A percentile compares a stretch with the other conserved stretches of the same genome.
phyloP scores from a whole-genome alignment of 2,329 filamentous ascomycete genomes.

The Penicillium digitatum region DNA sequence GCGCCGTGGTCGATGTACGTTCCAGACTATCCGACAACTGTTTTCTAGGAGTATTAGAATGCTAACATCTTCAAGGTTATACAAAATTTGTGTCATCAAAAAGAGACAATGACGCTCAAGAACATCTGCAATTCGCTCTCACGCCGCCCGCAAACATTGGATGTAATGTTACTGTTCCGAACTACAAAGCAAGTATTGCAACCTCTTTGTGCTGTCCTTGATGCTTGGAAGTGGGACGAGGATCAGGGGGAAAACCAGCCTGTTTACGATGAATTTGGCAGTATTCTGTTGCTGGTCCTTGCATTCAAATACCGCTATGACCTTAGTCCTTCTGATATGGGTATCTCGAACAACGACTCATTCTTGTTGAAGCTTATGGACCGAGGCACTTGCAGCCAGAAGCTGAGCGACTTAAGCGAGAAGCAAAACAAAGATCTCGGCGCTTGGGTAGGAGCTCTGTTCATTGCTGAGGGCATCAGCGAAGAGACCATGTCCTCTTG shows the following conservation, averaged over 20 bases:
- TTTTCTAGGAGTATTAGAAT: neutral
- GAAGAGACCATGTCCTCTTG: slow-evolving; percentile 63
- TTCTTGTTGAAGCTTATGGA: slow-evolving; percentile 56
- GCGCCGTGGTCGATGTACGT: slow-evolving; percentile 67
- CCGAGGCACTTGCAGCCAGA: slow-evolving; percentile 45
- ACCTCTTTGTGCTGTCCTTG: slow-evolving; percentile 56
- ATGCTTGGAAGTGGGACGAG: slow-evolving; percentile 63
- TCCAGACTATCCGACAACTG: neutral
- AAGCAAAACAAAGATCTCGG: slow-evolving; percentile 56
- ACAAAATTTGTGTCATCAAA: slow-evolving; percentile 54
- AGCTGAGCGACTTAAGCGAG: slow-evolving; percentile 50
- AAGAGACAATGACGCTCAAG: slow-evolving; percentile 62
- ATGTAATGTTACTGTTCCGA: slow-evolving; percentile 59
- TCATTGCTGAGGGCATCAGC: slow-evolving; percentile 59
- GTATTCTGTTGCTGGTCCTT: slow-evolving; percentile 56
- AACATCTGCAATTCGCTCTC: slow-evolving; percentile 57
- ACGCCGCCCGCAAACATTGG: slow-evolving; percentile 53
- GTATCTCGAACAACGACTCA: slow-evolving; percentile 47
- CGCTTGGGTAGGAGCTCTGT: slow-evolving; percentile 59
- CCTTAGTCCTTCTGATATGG: slow-evolving; percentile 51
- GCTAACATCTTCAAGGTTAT: slow-evolving; percentile 43
- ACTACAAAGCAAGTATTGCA: slow-evolving; percentile 54
- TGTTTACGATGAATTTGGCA: slow-evolving; percentile 63
- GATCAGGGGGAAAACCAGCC: slow-evolving; percentile 63
- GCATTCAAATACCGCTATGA: slow-evolving; percentile 57